Conservation (phyloP, 2,329 filamentous ascomycete species). For the Aspergillus japonicus region DNA sequence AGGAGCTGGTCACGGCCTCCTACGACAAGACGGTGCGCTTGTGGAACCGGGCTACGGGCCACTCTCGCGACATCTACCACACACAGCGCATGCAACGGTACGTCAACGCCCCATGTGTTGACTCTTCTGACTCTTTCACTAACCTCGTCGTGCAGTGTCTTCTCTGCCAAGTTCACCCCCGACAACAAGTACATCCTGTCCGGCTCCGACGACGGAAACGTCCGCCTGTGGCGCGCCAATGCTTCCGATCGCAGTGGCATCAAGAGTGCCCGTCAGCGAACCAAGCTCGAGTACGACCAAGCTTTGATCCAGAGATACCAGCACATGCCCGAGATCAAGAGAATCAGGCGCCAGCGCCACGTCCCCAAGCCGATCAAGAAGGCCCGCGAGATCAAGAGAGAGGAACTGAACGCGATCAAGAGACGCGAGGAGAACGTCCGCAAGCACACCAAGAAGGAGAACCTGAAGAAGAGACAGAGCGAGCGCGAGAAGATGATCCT, state of each 20-base stretch:
- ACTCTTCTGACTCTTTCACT: conserved; percentile 3
- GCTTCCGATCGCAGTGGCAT: conserved; percentile 80
- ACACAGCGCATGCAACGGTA: conserved; percentile 90
- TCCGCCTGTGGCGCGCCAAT: conserved; percentile 83
- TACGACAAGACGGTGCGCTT: conserved; percentile 86
- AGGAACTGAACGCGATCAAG: conserved; percentile 86
- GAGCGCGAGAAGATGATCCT: conserved; percentile 94
- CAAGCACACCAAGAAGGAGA: conserved; percentile 83
- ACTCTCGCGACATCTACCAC: conserved; percentile 91
- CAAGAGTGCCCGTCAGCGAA: conserved; percentile 79
- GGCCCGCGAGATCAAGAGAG: conserved; percentile 87
- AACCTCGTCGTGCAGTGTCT: conserved; percentile 58
- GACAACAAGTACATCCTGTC: conserved; percentile 88
- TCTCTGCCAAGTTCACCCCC: conserved; percentile 78
- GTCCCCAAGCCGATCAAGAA: conserved; percentile 93
- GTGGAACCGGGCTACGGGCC: conserved; percentile 76
- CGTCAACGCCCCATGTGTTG: conserved; percentile 11
- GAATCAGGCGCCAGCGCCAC: conserved; percentile 89
- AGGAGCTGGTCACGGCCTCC: conserved; percentile 86
- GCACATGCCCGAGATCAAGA: conserved; percentile 93
- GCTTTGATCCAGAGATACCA: conserved; percentile 78
- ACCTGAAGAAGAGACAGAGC: conserved; percentile 63
- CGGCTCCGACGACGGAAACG: conserved; percentile 90
- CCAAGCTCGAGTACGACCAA: conserved; percentile 88
- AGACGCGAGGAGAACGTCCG: conserved; percentile 90